Percentiles rank a stretch among this genome's conserved stretches.
Conservation (phyloP, 2,329 filamentous ascomycete species). For the Exophiala viscosa region DNA sequence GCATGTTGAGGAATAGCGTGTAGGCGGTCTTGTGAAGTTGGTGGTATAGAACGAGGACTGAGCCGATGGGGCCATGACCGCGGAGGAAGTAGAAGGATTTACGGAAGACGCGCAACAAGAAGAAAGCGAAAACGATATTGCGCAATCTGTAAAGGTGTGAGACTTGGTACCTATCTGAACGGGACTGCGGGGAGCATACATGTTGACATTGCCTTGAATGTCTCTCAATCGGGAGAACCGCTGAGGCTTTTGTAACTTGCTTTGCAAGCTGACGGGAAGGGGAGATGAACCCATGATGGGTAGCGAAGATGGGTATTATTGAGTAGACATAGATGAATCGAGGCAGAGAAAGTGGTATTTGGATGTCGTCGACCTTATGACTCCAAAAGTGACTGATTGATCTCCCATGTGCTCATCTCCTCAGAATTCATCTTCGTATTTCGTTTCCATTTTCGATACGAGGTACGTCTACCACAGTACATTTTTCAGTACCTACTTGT, state of each 20-base stretch:
- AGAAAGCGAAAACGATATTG: constrained; percentile 84
- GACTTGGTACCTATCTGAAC: not conserved
- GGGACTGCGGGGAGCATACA: constrained; percentile 34
- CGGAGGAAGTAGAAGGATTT: constrained; percentile 78
- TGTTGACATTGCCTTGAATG: constrained; percentile 40
- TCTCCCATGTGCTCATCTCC: constrained; percentile 5
- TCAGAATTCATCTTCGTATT: constrained; percentile 9
- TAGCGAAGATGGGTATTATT: constrained; percentile 4
- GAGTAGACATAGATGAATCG: constrained; percentile 16
- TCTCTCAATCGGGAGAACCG: constrained; percentile 33
- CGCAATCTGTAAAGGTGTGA: constrained; percentile 56
- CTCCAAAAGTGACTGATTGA: not conserved
- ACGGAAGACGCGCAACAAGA: constrained; percentile 77
- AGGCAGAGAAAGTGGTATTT: not conserved
- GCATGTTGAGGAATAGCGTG: constrained; percentile 77
- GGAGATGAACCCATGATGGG: constrained; percentile 39
- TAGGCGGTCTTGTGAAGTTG: constrained; percentile 71
- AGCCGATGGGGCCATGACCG: constrained; percentile 81
- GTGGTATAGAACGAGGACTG: constrained; percentile 69
- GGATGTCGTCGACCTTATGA: not conserved
- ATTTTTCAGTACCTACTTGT: too few species aligned
- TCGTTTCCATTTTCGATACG: constrained; percentile 8
- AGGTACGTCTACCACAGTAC: not conserved
- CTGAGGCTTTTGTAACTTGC: constrained; percentile 40
- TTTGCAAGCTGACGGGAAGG: constrained; percentile 43